phyloP scores from a whole-genome alignment of 2,329 filamentous ascomycete species.

The Xylaria sp. region DNA sequence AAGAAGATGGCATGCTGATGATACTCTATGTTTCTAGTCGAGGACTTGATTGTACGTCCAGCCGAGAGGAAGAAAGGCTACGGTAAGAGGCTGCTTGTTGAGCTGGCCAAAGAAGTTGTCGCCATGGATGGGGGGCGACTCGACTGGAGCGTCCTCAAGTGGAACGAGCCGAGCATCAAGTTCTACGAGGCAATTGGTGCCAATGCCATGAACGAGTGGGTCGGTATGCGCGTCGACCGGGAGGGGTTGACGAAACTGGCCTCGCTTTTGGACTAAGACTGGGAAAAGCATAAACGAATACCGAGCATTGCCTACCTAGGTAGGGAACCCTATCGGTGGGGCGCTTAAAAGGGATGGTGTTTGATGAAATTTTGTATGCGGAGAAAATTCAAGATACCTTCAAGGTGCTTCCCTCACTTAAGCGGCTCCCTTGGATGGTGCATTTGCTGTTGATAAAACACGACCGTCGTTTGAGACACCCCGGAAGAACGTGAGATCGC shows the following conservation, averaged over 20 bases:
- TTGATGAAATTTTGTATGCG: neutral
- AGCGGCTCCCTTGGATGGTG: neutral
- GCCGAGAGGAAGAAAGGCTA: conserved; percentile 77
- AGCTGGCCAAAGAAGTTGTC: conserved; percentile 79
- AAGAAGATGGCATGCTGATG: neutral
- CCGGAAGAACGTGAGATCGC: conserved; percentile 55
- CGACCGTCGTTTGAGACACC: conserved; percentile 46
- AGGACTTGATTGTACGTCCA: conserved; percentile 85
- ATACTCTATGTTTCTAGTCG: conserved; percentile 53
- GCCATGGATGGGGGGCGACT: conserved; percentile 74
- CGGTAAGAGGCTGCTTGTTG: conserved; percentile 74
- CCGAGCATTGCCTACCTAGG: no score
- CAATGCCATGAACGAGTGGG: conserved; percentile 71
- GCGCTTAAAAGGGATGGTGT: neutral
- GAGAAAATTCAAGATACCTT: neutral
- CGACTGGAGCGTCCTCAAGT: conserved; percentile 91
- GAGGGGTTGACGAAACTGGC: conserved; percentile 67
- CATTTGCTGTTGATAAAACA: neutral
- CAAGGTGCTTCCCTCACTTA: neutral
- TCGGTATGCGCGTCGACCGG: conserved; percentile 75
- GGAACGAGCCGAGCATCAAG: conserved; percentile 88
- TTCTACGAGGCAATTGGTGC: conserved; percentile 82
- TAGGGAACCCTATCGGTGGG: no score
- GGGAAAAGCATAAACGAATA: neutral
- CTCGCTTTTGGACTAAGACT: conserved; percentile 44